These are phyloP conservation scores for Bromus sterilis DNA, from an alignment of 176 grass and related monocot species.

Conservation along the genomic window DNA sequence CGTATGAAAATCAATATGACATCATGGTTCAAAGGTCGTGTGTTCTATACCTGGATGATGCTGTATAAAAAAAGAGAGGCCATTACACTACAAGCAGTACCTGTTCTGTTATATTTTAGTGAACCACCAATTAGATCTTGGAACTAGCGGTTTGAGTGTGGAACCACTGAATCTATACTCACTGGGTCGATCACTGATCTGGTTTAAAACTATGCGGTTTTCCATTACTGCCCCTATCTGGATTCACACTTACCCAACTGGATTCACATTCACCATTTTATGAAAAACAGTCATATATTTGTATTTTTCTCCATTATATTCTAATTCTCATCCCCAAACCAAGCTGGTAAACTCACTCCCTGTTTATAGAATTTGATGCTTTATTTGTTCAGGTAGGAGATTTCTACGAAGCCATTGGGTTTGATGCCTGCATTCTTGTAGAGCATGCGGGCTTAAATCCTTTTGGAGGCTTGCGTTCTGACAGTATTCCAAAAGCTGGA, in stretches of 20 bases:
- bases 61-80: not conserved
- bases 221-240: not conserved
- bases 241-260: not conserved
- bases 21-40: not conserved
- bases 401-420: slow-evolving; percentile 92
- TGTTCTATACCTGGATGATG: not conserved
- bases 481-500: slow-evolving; percentile 93
- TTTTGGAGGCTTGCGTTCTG: slow-evolving; percentile 85
- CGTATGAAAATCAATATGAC: not conserved
- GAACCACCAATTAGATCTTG: not conserved
- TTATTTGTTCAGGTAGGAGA: slow-evolving; percentile 76
- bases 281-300: not conserved
- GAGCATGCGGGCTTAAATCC: slow-evolving; percentile 98
- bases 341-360: not conserved
- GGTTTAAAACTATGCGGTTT: not conserved
- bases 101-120: not conserved
- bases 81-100: not conserved
- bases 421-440: slow-evolving; percentile 97
- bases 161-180: not conserved
- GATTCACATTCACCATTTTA: not conserved
- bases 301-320: not conserved
- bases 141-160: not conserved
- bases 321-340: not conserved
- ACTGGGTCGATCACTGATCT: not conserved
- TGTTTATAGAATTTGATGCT: slow-evolving; percentile 2